phyloP scores from a whole-genome alignment of 2,329 filamentous ascomycete species.

The Dothistroma pini region DNA sequence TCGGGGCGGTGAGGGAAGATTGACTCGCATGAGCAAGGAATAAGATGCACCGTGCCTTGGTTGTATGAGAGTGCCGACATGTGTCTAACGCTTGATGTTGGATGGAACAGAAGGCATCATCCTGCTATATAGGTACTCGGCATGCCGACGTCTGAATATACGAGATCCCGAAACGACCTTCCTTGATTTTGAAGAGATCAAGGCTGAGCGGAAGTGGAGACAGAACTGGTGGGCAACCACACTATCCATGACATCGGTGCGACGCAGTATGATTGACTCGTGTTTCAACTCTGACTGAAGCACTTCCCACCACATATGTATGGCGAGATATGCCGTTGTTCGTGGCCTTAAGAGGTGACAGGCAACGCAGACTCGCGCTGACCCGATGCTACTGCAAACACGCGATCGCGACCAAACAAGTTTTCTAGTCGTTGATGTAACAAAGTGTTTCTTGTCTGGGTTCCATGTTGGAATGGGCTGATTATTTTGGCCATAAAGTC shows the following conservation, averaged over 20 bases:
- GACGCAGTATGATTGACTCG: neutral
- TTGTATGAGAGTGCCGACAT: neutral
- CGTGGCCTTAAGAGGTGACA: too few species aligned
- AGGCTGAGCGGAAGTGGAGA: neutral
- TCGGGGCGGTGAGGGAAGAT: neutral
- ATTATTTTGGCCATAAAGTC: too few species aligned
- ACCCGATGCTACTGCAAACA: too few species aligned
- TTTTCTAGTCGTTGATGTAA: too few species aligned
- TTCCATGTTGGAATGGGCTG: too few species aligned
- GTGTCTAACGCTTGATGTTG: neutral
- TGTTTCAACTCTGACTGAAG: neutral
- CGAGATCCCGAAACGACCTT: neutral
- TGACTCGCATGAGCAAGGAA: neutral
- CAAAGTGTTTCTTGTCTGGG: too few species aligned
- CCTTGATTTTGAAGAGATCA: neutral
- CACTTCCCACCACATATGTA: neutral
- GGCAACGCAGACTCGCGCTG: too few species aligned
- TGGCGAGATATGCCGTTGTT: neutral
- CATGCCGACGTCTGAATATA: neutral
- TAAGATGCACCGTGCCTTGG: neutral
- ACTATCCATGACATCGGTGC: neutral
- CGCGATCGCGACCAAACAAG: too few species aligned
- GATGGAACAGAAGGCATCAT: neutral
- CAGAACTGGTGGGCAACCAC: neutral
- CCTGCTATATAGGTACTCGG: neutral